A percentile compares a stretch with the other conserved stretches of the same genome.
Conservation (phyloP, 805 yeast species). For the Starmerella davenportii region DNA sequence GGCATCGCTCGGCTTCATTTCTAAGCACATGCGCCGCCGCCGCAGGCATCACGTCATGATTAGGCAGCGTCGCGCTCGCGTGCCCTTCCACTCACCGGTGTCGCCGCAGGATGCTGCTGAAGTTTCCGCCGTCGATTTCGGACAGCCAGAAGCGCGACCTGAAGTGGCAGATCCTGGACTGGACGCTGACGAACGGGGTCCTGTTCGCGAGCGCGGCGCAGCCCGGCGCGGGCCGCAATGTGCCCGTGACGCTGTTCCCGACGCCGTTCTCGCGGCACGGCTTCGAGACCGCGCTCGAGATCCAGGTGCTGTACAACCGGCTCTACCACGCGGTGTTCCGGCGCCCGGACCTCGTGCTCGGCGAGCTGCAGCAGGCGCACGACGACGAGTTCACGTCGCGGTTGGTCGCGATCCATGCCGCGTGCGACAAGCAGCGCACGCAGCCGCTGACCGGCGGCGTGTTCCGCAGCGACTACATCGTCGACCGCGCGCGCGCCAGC, state of each 20-base stretch:
- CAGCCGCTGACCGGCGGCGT: constrained; percentile 56
- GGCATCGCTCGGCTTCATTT: too few relatives aligned
- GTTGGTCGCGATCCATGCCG: constrained; percentile 40
- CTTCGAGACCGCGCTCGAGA: constrained; percentile 45
- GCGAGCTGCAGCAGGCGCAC: constrained; percentile 27
- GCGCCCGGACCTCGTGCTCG: constrained; percentile 46
- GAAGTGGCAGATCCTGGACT: constrained; percentile 34
- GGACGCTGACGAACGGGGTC: constrained; percentile 65
- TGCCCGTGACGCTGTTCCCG: constrained; percentile 84
- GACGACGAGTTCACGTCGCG: constrained; percentile 75
- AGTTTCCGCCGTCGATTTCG: constrained; percentile 18
- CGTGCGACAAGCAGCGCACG: constrained; percentile 25
- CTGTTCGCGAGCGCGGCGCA: constrained; percentile 27
- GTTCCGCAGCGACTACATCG: constrained; percentile 80
- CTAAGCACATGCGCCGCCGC: too few relatives aligned
- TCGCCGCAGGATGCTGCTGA: constrained; percentile 19
- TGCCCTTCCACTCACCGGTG: too few relatives aligned
- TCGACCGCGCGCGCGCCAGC: constrained; percentile 26
- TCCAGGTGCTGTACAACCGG: constrained; percentile 53
- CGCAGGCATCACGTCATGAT: too few relatives aligned
- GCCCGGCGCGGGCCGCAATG: constrained; percentile 33
- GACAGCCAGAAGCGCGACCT: constrained; percentile 16
- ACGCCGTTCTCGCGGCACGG: constrained; percentile 63
- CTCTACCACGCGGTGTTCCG: constrained; percentile 49
- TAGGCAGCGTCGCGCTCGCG: too few relatives aligned